Conservation (phyloP, 768 basidiomycete genomes). For the Podaxis sp. region DNA sequence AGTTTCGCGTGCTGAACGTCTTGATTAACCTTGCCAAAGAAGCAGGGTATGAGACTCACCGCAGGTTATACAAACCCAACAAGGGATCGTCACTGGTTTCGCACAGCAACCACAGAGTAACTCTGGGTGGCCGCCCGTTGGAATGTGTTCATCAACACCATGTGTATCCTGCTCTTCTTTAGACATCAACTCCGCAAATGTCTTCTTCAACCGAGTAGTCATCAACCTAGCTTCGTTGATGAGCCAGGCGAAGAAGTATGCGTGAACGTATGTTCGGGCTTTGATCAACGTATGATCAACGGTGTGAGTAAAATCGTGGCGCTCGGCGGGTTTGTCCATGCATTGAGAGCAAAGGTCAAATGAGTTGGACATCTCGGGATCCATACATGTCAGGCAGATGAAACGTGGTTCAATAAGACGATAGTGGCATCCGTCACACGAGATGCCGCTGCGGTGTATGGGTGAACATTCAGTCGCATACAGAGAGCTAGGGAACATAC, state of each 20-base stretch:
- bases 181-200: background rate
- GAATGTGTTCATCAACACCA: background rate
- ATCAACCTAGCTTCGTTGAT: slow-evolving; percentile 1
- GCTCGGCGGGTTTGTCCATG: background rate
- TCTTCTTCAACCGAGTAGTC: slow-evolving; percentile 4
- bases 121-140: background rate
- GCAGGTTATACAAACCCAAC: slow-evolving; percentile 15
- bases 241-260: slow-evolving; percentile 2
- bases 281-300: slow-evolving; percentile 13
- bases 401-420: slow-evolving; percentile 29
- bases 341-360: slow-evolving; percentile 13
- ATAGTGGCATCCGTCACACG: slow-evolving; percentile 32
- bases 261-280: background rate
- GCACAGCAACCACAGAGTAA: slow-evolving; percentile 11
- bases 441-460: slow-evolving; percentile 21
- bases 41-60: background rate
- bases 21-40: background rate
- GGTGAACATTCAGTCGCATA: background rate
- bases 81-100: slow-evolving; percentile 4
- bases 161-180: background rate
- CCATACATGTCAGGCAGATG: slow-evolving; percentile 32
- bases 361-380: slow-evolving; percentile 27
- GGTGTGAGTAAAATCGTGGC: slow-evolving; percentile 4
- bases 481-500: slow-evolving; percentile 21
- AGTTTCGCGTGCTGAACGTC: slow-evolving; percentile 1